Evolutionary conservation across 208 protist genomes (phyloP).

Genomic region (Trypanosoma vivax): DNA sequence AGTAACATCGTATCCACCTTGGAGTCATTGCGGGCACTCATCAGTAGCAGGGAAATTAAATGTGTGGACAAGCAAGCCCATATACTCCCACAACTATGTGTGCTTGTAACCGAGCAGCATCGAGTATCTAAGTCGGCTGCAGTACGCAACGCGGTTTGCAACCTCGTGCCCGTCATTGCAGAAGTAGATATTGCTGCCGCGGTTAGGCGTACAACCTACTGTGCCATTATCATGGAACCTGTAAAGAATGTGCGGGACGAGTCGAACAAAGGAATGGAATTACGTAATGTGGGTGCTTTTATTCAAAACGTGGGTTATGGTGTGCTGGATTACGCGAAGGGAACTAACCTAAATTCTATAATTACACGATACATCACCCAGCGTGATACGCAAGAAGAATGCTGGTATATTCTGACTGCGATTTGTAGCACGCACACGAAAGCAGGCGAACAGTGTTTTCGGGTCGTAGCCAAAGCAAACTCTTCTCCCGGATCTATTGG

Average conservation of each 20-base stretch:
- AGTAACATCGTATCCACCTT: constrained; percentile 67
- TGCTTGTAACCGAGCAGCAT: constrained; percentile 81
- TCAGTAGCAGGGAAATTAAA: constrained; percentile 63
- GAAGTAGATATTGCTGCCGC: constrained; percentile 60
- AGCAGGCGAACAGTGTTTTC: background rate
- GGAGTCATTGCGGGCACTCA: constrained; percentile 64
- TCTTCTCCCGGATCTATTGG: background rate
- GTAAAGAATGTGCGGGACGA: constrained; percentile 89
- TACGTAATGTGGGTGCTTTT: constrained; percentile 78
- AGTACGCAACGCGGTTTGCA: constrained; percentile 73
- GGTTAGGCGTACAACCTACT: constrained; percentile 66
- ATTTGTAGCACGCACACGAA: constrained; percentile 45
- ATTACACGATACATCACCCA: constrained; percentile 82
- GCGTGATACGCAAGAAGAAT: constrained; percentile 78
- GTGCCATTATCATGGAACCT: constrained; percentile 86
- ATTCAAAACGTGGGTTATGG: constrained; percentile 75
- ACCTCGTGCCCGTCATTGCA: constrained; percentile 84
- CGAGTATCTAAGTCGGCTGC: constrained; percentile 67
- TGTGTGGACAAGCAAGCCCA: constrained; percentile 65
- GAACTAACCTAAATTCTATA: constrained; percentile 84
- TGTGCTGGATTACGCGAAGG: constrained; percentile 73
- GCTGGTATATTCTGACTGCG: constrained; percentile 80
- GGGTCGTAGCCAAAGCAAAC: background rate
- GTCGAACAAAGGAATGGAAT: constrained; percentile 64
- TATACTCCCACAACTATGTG: constrained; percentile 65